Evolutionary conservation across 169 alveolate species (phyloP), one percentile per base, ranked within the genome.

Genomic region (Plasmodium fragile): DNA sequence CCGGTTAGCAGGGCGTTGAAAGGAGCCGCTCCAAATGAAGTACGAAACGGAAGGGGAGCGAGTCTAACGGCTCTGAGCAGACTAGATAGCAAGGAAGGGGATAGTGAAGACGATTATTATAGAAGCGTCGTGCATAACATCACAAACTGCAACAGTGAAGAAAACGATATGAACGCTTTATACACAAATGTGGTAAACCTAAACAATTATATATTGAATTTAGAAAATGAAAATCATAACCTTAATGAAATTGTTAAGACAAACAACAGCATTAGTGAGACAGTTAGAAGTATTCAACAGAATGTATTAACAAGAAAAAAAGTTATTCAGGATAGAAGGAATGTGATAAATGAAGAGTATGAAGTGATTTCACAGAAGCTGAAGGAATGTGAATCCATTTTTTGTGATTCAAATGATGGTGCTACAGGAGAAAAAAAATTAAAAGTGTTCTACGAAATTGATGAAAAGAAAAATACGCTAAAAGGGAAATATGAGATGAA

Each of bases 361-460:
- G 93, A 87, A 78, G 30, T 55, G 3, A 87, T 79, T 10, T 87
- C 81, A 1, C 89, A 87, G 71, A 87, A 87, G 34, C 32, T 87
- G 73, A 87, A 78, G 43, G 93, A 87, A n/a, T 87, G 93, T 77
- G 93, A 87, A 65, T 75, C 87, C 36, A 59, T 87, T 13, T 87
- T 87, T 52, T 75, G 87, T 78, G 93, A 87, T 87, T 39, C 90
- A 3, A 39, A 87, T 55, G 93, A 72, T 36, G 84, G 80, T 55
- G n/a, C 41, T 3, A 65, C 18, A 1, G 93, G 93, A 25, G 93
- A 78, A 59, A 87, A 78, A 22, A 87, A 87, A 41, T 78, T 87
- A 65, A 87, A 45, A 18, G 82, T 87, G 22, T 87, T 87, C 59
- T 87, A 87, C 34, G 93, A 87, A 78, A 78, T 87, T 41, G 89